A percentile compares a stretch with the other conserved stretches of the same genome.
Evolutionary conservation across 352 stramenopile genomes (phyloP).

Genomic region (Phytopythium chamaehyphon): DNA sequence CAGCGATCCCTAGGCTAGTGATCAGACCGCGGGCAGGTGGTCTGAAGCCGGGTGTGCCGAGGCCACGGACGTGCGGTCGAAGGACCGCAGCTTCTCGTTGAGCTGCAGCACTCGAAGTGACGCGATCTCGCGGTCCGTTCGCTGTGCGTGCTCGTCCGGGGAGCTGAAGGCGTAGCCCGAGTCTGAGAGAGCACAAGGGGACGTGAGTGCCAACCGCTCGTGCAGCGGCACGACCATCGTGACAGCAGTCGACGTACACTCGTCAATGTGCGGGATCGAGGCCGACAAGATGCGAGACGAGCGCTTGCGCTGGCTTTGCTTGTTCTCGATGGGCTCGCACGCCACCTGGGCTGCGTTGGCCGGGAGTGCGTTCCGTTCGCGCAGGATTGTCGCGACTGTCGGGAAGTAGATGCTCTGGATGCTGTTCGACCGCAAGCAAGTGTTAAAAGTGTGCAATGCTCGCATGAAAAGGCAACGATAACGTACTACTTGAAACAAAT

Average conservation of each 20-base stretch:
- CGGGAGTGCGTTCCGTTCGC: constrained; percentile 50
- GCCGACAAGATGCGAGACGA: constrained; percentile 9
- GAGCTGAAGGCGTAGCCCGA: constrained; percentile 52
- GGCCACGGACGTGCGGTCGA: constrained; percentile 6
- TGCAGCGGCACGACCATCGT: neutral
- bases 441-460: neutral
- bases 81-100: constrained; percentile 22
- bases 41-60: neutral
- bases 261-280: constrained; percentile 16
- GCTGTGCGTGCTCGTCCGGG: constrained; percentile 15
- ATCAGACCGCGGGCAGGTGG: no score
- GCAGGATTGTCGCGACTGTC: constrained; percentile 58
- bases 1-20: no score
- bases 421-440: constrained; percentile 16
- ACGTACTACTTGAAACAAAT: constrained; percentile 68
- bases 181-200: constrained; percentile 23
- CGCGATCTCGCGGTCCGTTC: constrained; percentile 28
- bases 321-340: constrained; percentile 20
- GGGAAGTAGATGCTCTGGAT: constrained; percentile 64
- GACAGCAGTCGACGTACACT: constrained; percentile 21
- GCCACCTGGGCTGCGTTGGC: constrained; percentile 38
- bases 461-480: neutral
- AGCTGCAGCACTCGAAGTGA: constrained; percentile 42
- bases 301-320: constrained; percentile 3
- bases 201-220: constrained; percentile 2